Conservation (phyloP, 176 grass and related monocot genomes). For the Zizania latifolia region DNA sequence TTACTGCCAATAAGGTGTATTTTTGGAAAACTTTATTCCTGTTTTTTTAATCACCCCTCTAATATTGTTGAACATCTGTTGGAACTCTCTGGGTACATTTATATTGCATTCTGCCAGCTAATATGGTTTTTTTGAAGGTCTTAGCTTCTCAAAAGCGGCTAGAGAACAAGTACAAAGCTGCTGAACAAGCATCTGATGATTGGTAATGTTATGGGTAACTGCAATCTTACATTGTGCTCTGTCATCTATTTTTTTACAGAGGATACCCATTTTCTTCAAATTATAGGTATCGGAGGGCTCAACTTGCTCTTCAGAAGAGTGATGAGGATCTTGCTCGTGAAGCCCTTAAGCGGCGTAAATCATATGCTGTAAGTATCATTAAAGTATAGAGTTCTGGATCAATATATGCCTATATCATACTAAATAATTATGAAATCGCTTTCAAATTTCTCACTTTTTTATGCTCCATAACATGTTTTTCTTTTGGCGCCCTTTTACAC, state of each 20-base stretch:
- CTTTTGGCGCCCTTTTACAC: not conserved
- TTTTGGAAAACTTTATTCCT: not conserved
- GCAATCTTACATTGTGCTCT: not conserved
- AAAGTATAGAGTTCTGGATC: not conserved
- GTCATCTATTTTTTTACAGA: conserved; percentile 23
- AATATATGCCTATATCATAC: not conserved
- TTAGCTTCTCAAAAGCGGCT: conserved; percentile 92
- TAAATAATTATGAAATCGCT: conserved; percentile 1
- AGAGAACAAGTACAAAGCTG: conserved; percentile 96
- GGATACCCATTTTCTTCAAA: conserved; percentile 10
- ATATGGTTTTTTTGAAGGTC: conserved; percentile 56
- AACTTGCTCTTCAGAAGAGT: conserved; percentile 93
- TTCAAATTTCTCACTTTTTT: not conserved
- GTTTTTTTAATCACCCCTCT: not conserved
- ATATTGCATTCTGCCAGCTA: not conserved
- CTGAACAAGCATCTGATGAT: conserved; percentile 73
- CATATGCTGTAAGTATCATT: conserved; percentile 85
- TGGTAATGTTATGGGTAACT: conserved; percentile 54
- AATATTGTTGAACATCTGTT: not conserved
- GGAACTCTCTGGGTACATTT: not conserved
- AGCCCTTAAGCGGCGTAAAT: conserved; percentile 97
- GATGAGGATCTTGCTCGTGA: conserved; percentile 98
- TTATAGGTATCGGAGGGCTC: conserved; percentile 81
- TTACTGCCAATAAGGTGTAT: not conserved
- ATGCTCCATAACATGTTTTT: not conserved